phyloP scores from a whole-genome alignment of 164 flowering plant species.

The Chloranthus sessilifolius region DNA sequence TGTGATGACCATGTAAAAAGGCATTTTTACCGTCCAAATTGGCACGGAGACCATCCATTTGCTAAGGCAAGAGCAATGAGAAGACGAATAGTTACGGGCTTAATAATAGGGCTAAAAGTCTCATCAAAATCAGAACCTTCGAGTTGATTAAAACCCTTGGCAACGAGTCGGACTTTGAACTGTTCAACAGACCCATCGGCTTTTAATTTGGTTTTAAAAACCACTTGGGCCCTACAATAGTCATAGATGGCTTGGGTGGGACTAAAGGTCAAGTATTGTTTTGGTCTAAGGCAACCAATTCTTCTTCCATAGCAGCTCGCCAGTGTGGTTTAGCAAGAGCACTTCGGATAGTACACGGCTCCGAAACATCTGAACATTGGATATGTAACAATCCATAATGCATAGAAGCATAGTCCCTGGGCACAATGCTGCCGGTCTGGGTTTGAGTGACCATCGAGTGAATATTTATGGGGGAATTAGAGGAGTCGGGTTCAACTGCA shows the following conservation, averaged over 20 bases:
- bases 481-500: too few species aligned
- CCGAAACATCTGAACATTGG: background rate
- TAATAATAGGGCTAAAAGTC: too few species aligned
- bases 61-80: background rate
- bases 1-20: background rate
- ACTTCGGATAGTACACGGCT: background rate
- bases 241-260: background rate
- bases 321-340: background rate
- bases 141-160: too few species aligned
- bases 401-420: background rate
- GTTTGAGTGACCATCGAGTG: background rate
- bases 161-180: too few species aligned
- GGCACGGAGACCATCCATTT: background rate
- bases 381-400: background rate
- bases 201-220: background rate
- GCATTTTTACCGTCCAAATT: background rate
- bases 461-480: too few species aligned
- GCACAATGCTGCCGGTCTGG: background rate
- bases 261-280: too few species aligned
- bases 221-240: background rate
- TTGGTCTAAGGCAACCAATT: too few species aligned
- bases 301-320: too few species aligned
- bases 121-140: too few species aligned
- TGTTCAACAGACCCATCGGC: too few species aligned
- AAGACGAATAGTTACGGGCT: too few species aligned